These are phyloP conservation scores for Chlorella sp. DNA, from an alignment of 139 green algal genomes.

Conservation along the genomic window DNA sequence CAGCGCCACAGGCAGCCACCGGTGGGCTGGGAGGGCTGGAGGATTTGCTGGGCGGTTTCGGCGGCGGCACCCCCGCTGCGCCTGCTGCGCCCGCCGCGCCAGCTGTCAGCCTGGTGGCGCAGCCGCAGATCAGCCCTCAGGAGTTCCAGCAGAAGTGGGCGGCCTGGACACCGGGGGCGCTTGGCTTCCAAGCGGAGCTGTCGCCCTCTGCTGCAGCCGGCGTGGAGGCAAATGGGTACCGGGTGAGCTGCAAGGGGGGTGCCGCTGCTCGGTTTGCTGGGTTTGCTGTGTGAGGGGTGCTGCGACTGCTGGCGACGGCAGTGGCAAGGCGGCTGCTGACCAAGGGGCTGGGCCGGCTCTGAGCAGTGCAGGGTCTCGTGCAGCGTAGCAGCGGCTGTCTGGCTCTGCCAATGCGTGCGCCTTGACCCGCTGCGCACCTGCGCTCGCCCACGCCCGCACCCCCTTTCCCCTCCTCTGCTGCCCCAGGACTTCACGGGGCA, in stretches of 20 bases:
- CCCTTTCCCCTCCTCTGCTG: not conserved
- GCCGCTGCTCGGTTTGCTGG: not conserved
- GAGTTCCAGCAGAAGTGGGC: slow-evolving; percentile 31
- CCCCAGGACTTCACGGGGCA: slow-evolving; percentile 43
- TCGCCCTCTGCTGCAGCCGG: not conserved
- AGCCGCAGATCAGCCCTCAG: slow-evolving; percentile 15
- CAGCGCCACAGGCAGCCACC: not conserved
- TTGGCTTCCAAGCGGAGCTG: slow-evolving; percentile 4
- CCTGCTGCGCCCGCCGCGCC: not conserved
- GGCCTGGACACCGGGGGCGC: not conserved
- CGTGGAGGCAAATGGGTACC: slow-evolving; percentile 23
- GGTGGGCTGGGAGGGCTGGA: slow-evolving; percentile 2
- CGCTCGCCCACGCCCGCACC: too few species aligned
- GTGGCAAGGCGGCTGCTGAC: too few species aligned
- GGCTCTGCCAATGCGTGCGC: too few species aligned
- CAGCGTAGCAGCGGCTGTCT: too few species aligned
- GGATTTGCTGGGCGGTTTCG: slow-evolving; percentile 16
- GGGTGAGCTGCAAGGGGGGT: not conserved
- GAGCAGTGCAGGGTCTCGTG: too few species aligned
- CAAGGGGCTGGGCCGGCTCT: too few species aligned
- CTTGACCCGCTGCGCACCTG: too few species aligned
- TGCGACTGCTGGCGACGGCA: too few species aligned
- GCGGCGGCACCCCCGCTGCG: not conserved
- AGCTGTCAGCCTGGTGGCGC: not conserved
- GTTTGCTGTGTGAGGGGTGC: too few species aligned